A percentile compares a stretch with the other conserved stretches of the same genome.
These are phyloP conservation scores for Apophysomyces variabilis DNA, from an alignment of 371 early-diverging fungal genomes.

Conservation along the genomic window DNA sequence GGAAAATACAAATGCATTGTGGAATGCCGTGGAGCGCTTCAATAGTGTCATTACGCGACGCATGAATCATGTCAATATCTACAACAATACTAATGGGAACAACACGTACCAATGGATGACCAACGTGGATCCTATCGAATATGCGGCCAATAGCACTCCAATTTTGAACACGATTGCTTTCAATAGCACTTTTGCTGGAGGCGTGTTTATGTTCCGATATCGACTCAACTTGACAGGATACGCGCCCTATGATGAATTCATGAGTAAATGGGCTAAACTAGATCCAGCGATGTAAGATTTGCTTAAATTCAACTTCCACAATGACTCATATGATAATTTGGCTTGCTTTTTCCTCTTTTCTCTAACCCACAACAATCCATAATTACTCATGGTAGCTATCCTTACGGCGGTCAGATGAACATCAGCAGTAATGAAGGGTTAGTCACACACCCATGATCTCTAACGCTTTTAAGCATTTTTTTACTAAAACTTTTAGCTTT, in stretches of 20 bases:
- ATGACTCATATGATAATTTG: background rate
- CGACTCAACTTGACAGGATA: slow-evolving; percentile 43
- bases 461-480: background rate
- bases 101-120: background rate
- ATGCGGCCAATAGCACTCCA: slow-evolving; percentile 30
- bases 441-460: background rate
- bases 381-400: slow-evolving; percentile 20
- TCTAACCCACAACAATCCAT: too few species aligned
- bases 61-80: slow-evolving; percentile 1
- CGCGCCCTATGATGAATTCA: slow-evolving; percentile 52
- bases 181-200: slow-evolving; percentile 48
- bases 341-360: background rate
- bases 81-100: background rate
- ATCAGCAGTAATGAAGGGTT: slow-evolving; percentile 44
- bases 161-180: slow-evolving; percentile 31
- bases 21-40: slow-evolving; percentile 25
- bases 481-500: too few species aligned
- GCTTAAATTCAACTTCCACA: background rate
- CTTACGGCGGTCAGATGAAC: slow-evolving; percentile 39
- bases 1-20: slow-evolving; percentile 20
- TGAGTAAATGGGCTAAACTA: slow-evolving; percentile 47
- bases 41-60: slow-evolving; percentile 29
- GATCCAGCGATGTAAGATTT: slow-evolving; percentile 48
- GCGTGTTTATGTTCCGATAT: slow-evolving; percentile 41
- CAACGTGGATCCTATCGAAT: slow-evolving; percentile 31